Conservation (phyloP, 495 filamentous ascomycete species). For the Staphylotrichum tortipilum region DNA sequence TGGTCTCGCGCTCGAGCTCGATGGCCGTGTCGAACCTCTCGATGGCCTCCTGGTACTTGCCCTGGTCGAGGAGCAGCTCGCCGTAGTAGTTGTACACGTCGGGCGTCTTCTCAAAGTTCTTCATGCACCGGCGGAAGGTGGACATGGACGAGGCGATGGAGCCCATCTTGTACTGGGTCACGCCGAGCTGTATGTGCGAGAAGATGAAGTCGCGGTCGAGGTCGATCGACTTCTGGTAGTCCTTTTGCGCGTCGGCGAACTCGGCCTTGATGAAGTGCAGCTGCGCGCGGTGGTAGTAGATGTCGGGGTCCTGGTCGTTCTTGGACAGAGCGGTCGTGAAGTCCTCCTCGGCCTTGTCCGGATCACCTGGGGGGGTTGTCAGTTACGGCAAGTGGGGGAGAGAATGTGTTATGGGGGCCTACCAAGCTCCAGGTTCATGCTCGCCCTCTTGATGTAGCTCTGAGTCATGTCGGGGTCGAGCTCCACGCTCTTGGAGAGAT, state of each 20-base stretch:
- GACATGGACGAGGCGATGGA: slow-evolving; percentile 97
- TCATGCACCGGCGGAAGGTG: slow-evolving; percentile 92
- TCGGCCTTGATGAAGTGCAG: slow-evolving; percentile 96
- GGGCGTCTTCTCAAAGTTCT: slow-evolving; percentile 93
- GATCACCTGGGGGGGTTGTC: slow-evolving; percentile 55
- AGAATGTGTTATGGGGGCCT: slow-evolving; percentile 28
- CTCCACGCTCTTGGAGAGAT: slow-evolving; percentile 86
- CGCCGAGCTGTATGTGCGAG: slow-evolving; percentile 98
- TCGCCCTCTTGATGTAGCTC: slow-evolving; percentile 97
- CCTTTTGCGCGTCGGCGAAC: slow-evolving; percentile 86
- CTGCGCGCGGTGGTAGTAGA: slow-evolving; percentile 98
- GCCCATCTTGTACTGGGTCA: slow-evolving; percentile 99
- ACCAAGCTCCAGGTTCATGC: slow-evolving; percentile 96
- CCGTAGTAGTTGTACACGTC: slow-evolving; percentile 99
- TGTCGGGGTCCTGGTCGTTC: slow-evolving; percentile 86
- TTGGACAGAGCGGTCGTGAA: slow-evolving; percentile 79
- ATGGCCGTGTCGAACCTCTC: slow-evolving; percentile 97
- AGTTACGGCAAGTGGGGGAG: slow-evolving; percentile 8
- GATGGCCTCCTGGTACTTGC: slow-evolving; percentile 89
- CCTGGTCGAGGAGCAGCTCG: slow-evolving; percentile 94
- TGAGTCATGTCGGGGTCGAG: slow-evolving; percentile 80
- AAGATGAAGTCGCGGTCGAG: slow-evolving; percentile 94
- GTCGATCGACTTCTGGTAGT: slow-evolving; percentile 99
- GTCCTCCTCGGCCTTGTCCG: slow-evolving; percentile 77
- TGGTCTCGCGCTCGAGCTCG: slow-evolving; percentile 91